Evolutionary conservation across 73 alveolate species (phyloP), one percentile per base, ranked within the genome.

Genomic region (Paramecium tetraurelia): DNA sequence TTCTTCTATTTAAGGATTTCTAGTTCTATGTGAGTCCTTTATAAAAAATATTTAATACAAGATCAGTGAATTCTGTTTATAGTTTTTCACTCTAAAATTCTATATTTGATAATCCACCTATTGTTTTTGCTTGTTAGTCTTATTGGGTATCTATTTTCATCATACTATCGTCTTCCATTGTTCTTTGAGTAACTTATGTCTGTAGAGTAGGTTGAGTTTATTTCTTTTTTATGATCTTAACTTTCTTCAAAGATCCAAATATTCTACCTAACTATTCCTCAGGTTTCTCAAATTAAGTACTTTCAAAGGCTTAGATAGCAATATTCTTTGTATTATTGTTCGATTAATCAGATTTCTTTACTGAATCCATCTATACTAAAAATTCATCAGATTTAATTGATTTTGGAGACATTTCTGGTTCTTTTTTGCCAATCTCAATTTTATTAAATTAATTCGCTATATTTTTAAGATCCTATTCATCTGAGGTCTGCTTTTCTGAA

Each of bases 311-410:
- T 44, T 80, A 43, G 21, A 80, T 48, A 7, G 36, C 90, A 44
- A 80, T 9, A 43, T 22, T 80, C 29, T 80, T 80, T 9, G 72
- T 41, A 22, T 29, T 8, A 14, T 48, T 48, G 16, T 53, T 53
- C 3, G 38, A 33, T 0, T 1, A 14, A 36, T 40, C 86, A 12
- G 29, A 72, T 72, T 80, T 80, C 16, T 80, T 80, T 20, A 80
- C 72, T 1, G 90, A 80, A 20, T 80, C 90, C 70, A 80, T 80
- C 24, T 41, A 80, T 24, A 80, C 90, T 75, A 75, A 75, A 31
- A 43, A 40, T 31, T 80, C 90, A 80, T 80, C 90, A 21, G 90
- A 80, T 27, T 44, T 72, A 4, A 72, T 38, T 9, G 86, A 72
- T 36, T 36, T 72, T 33, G 10, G 29, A 10, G 59, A 33, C 16